phyloP scores from a whole-genome alignment of 1,284 basidiomycete species.

The Leccinum pallidistipes region DNA sequence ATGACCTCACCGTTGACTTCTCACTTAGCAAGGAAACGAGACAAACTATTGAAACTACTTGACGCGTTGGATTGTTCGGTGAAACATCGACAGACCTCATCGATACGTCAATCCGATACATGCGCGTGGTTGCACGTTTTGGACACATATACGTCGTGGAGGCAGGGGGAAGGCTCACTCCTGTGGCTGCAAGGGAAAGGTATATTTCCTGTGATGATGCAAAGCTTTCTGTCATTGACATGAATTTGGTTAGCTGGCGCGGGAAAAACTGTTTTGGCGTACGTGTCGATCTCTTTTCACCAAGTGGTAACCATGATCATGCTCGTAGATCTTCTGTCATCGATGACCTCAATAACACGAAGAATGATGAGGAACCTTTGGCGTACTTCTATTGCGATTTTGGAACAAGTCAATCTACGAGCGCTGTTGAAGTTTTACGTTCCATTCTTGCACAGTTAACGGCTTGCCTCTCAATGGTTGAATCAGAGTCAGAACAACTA shows the following conservation, averaged over 20 bases:
- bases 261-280: conserved; percentile 2
- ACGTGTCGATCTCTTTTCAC: not conserved
- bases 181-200: conserved; percentile 3
- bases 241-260: not conserved
- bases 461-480: not conserved
- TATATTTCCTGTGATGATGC: not conserved
- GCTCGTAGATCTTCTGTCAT: conserved; percentile 6
- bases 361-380: conserved; percentile 1
- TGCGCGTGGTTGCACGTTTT: not conserved
- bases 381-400: conserved; percentile 23
- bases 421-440: conserved; percentile 7
- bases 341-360: conserved; percentile 3
- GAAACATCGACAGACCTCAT: not conserved
- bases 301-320: not conserved
- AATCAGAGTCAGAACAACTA: not conserved
- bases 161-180: not conserved
- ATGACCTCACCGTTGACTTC: not conserved
- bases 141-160: not conserved
- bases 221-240: not conserved
- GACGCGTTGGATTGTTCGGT: not conserved
- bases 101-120: not conserved
- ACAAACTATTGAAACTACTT: not conserved
- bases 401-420: conserved; percentile 1
- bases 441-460: conserved; percentile 7
- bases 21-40: not conserved